These are phyloP conservation scores for Prunella vulgaris DNA, from an alignment of 257 asterid genomes.

Conservation along the genomic window DNA sequence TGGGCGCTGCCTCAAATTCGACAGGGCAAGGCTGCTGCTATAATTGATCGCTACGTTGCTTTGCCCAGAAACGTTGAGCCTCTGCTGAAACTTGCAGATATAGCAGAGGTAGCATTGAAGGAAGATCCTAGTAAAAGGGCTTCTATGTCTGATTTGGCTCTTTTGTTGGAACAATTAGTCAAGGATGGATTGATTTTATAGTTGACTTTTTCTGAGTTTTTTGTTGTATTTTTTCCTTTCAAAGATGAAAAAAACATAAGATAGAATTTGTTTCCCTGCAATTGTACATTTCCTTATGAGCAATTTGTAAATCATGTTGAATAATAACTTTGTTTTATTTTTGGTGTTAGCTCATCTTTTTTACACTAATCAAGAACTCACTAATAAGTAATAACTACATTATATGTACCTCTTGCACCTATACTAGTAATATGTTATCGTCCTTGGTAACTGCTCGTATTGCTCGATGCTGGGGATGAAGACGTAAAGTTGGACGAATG, in stretches of 20 bases:
- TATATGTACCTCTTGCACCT: neutral
- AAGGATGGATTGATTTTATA: constrained; percentile 73
- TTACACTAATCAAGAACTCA: neutral
- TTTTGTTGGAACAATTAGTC: constrained; percentile 54
- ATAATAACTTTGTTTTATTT: no score
- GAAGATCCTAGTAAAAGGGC: constrained; percentile 60
- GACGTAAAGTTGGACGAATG: constrained; percentile 35
- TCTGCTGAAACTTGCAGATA: constrained; percentile 77
- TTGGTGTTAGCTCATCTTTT: neutral
- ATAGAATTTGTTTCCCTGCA: constrained; percentile 40
- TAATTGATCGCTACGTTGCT: constrained; percentile 63
- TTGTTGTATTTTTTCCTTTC: constrained; percentile 24
- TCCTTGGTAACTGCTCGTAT: constrained; percentile 28
- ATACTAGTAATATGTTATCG: neutral
- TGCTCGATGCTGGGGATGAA: constrained; percentile 41
- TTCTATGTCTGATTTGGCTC: constrained; percentile 61
- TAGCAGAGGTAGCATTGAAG: constrained; percentile 68
- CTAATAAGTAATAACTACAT: neutral
- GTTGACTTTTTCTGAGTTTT: constrained; percentile 27
- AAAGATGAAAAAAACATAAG: constrained; percentile 27
- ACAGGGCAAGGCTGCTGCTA: constrained; percentile 78
- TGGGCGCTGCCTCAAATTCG: constrained; percentile 82
- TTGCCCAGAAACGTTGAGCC: constrained; percentile 89
- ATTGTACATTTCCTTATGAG: constrained; percentile 66
- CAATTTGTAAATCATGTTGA: constrained; percentile 42